These are phyloP conservation scores for Neoboletus subvelutipes DNA, from an alignment of 768 basidiomycete genomes.

Conservation along the genomic window DNA sequence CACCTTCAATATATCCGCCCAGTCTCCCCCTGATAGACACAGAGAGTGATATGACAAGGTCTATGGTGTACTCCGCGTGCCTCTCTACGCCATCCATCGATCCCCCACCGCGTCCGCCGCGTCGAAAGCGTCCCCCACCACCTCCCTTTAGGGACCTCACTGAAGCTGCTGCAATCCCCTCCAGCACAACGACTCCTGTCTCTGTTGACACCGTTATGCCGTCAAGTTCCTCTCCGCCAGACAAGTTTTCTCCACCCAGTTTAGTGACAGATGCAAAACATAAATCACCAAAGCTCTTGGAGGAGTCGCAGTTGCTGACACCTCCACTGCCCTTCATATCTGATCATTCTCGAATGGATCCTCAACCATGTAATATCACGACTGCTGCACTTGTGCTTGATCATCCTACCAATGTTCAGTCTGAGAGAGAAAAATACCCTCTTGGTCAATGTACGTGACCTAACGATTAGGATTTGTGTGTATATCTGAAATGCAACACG, in stretches of 20 bases:
- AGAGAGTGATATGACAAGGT: constrained; percentile 18
- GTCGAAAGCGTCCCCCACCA: constrained; percentile 17
- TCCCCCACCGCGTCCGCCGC: constrained; percentile 17
- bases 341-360: not conserved
- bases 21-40: constrained; percentile 38
- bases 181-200: not conserved
- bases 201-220: not conserved
- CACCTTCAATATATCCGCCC: constrained; percentile 51
- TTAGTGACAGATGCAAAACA: not conserved
- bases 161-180: not conserved
- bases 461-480: not conserved
- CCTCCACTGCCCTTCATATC: not conserved
- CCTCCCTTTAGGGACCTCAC: not conserved
- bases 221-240: constrained; percentile 25
- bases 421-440: too few relatives aligned
- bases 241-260: constrained; percentile 16
- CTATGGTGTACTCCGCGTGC: not conserved
- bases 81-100: not conserved
- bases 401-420: not conserved
- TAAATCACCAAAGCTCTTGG: not conserved
- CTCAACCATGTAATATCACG: not conserved
- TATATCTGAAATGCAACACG: constrained; percentile 4
- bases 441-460: constrained; percentile 7
- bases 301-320: not conserved
- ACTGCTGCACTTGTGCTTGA: not conserved